Evolutionary conservation across 805 yeast species (phyloP), one percentile per base, ranked within the genome.

Genomic region (Kockiozyma suomiensis): DNA sequence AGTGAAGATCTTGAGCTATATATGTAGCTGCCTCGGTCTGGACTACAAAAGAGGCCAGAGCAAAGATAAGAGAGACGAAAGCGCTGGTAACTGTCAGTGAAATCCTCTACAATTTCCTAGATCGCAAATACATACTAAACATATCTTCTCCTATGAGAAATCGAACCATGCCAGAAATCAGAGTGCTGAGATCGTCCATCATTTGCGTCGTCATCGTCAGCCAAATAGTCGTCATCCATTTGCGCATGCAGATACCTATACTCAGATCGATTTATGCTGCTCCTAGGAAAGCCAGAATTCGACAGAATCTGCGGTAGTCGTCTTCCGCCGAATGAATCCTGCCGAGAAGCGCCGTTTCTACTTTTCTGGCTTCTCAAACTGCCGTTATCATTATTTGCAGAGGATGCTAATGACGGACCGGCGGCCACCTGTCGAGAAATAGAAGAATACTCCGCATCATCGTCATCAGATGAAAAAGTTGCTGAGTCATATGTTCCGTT

Each of bases 11-110:
- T 32, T 78, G 75, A 69, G 88, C 86, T 4, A 90, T 79, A 57
- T 85, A 85, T 5, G 90, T 81, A 1, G 96, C 88, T 61, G 85
- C 76, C 70, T 90, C 97, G 0, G 97, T 90, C 70, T 90, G 97
- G 15, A 80, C 69, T 3, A 90, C 91, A 73, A 90, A 90, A 2
- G 91, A 69, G 6, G 82, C 68, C 59, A 85, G 65, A 0, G 87
- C 81, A 1, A 82, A 59, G 1, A 78, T 13, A 43, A 85, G 79
- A 1, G 87, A 76, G 0, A 74, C 64, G 2, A 75, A 73, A 4
- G 85, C 83, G 37, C 67, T 62, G 28, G 8, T 13, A 28, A 15
- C 5, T 13, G 28, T 38, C 30, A 42, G 49, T n/a, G 25, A 30
- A 42, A 21, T 15, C 13, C 30, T n/a, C 28, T 4, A 12, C n/a